Percentiles rank a stretch among this genome's conserved stretches.
phyloP scores from a whole-genome alignment of 2,329 filamentous ascomycete species.

The Alternaria triticina region DNA sequence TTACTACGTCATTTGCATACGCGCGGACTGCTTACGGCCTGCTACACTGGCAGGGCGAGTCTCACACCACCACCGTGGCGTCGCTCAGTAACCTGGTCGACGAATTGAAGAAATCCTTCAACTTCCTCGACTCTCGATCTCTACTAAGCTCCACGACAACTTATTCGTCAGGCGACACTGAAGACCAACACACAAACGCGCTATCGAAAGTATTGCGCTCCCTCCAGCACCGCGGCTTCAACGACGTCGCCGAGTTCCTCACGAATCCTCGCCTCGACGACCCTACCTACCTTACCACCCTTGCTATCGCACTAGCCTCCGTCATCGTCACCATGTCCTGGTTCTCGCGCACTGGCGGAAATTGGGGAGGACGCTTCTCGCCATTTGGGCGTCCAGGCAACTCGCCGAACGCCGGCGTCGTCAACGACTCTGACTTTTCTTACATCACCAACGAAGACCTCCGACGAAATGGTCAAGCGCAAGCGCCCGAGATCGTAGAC shows the following conservation, averaged over 20 bases:
- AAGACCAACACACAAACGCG: constrained; percentile 21
- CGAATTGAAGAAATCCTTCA: constrained; percentile 46
- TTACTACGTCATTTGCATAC: constrained; percentile 25
- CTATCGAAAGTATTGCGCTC: constrained; percentile 26
- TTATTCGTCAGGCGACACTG: constrained; percentile 16
- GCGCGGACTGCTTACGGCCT: constrained; percentile 18
- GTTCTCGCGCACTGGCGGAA: constrained; percentile 53
- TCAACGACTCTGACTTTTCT: constrained; percentile 78
- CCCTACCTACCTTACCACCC: constrained; percentile 39
- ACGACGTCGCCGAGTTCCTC: constrained; percentile 34
- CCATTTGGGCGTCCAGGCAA: constrained; percentile 55
- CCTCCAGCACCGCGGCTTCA: constrained; percentile 24
- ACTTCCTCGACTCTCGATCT: constrained; percentile 43
- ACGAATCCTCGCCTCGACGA: constrained; percentile 42
- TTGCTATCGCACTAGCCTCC: constrained; percentile 47
- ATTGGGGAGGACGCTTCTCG: constrained; percentile 55
- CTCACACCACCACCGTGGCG: constrained; percentile 43
- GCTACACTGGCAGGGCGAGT: constrained; percentile 21
- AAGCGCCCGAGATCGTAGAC: constrained; percentile 46
- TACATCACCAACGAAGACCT: constrained; percentile 84
- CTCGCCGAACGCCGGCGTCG: constrained; percentile 56
- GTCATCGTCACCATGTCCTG: constrained; percentile 55
- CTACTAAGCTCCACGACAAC: constrained; percentile 30
- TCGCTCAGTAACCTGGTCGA: constrained; percentile 39
- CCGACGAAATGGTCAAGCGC: constrained; percentile 52